These are phyloP conservation scores for Fusarium verrucosum DNA, from an alignment of 2,329 filamentous ascomycete genomes.

Conservation along the genomic window DNA sequence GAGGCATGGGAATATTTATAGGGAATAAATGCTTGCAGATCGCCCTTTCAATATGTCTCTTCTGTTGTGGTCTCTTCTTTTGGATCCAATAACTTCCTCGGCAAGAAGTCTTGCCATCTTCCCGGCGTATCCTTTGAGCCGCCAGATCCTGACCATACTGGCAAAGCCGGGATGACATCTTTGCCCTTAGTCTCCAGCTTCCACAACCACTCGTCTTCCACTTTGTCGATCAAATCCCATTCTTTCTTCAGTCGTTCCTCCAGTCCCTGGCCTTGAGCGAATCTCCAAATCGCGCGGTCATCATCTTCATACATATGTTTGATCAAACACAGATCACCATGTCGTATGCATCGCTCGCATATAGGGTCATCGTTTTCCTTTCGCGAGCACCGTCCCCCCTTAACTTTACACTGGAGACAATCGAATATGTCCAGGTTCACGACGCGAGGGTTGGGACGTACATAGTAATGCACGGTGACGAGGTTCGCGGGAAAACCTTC, in stretches of 20 bases:
- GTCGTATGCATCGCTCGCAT: conserved; percentile 40
- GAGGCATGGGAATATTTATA: background rate
- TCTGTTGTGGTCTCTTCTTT: no score
- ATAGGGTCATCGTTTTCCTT: background rate
- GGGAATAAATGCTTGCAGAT: background rate
- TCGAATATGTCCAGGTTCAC: background rate
- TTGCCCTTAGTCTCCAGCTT: background rate
- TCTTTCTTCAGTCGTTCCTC: background rate
- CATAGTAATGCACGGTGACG: conserved; percentile 16
- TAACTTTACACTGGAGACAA: conserved; percentile 42
- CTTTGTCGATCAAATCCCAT: no score
- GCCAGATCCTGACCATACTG: conserved; percentile 22
- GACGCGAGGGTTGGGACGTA: conserved; percentile 16
- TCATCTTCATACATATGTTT: conserved; percentile 65
- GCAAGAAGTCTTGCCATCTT: conserved; percentile 28
- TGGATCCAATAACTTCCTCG: no score
- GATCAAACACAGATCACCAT: conserved; percentile 41
- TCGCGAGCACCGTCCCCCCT: conserved; percentile 41
- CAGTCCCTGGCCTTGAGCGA: background rate
- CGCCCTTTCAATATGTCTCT: background rate
- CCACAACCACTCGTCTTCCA: conserved; percentile 7
- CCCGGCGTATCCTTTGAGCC: conserved; percentile 8
- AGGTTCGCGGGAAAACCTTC: conserved; percentile 44
- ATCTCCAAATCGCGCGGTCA: conserved; percentile 49
- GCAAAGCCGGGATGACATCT: conserved; percentile 4